Percentiles rank a stretch among this genome's conserved stretches.
phyloP scores from a whole-genome alignment of 1,139 yeast species.

The Magnusiomyces magnusii region DNA sequence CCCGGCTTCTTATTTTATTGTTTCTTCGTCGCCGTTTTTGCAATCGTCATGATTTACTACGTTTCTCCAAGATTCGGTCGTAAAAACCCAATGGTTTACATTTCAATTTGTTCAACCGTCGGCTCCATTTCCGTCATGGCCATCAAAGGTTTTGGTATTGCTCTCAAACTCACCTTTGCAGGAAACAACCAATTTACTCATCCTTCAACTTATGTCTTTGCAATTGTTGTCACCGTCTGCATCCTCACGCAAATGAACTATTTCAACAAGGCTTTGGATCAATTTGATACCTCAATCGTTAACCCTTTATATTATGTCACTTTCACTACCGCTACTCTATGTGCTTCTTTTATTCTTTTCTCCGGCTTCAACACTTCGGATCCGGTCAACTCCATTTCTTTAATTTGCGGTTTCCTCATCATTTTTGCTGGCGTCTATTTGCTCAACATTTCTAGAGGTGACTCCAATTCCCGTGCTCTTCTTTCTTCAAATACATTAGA shows the following conservation, averaged over 20 bases:
- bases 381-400: conserved; percentile 74
- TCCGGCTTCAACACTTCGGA: conserved; percentile 82
- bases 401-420: conserved; percentile 77
- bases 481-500: conserved; percentile 52
- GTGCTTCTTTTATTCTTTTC: conserved; percentile 80
- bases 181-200: conserved; percentile 92
- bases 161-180: conserved; percentile 70
- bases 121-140: conserved; percentile 92
- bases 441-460: conserved; percentile 65
- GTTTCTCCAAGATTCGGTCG: conserved; percentile 78
- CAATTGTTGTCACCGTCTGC: conserved; percentile 70
- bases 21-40: conserved; percentile 52
- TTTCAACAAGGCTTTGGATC: conserved; percentile 88
- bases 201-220: conserved; percentile 74
- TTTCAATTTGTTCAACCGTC: conserved; percentile 82
- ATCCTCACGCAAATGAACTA: conserved; percentile 89
- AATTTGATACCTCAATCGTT: conserved; percentile 86
- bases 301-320: conserved; percentile 89
- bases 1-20: conserved; percentile 75
- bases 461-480: conserved; percentile 40
- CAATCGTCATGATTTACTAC: conserved; percentile 71
- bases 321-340: conserved; percentile 79
- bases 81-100: conserved; percentile 81
- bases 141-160: conserved; percentile 90
- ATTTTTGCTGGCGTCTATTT: conserved; percentile 84